Evolutionary conservation across 257 asterid genomes (phyloP), one percentile per base, ranked within the genome.

Genomic region (Linderniella brevidens): DNA sequence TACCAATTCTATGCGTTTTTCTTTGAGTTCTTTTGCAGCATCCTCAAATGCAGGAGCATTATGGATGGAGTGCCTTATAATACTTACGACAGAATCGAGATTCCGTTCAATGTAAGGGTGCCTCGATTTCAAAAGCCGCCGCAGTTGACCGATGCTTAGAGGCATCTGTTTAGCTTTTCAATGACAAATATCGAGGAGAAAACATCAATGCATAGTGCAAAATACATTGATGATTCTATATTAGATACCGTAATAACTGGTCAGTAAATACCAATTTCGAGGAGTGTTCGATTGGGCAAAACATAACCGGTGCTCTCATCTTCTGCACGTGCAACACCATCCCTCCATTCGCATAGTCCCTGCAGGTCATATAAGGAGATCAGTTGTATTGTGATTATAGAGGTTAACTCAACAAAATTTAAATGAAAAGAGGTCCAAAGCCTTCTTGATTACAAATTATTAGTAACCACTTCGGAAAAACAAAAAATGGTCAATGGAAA

Each of bases 281-380:
- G 59, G 51, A 90, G 99, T 40, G 75, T 73, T 68, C 79, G 75
- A 61, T 90, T 90, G 3, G 99, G 99, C 64, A 90, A 60, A 48
- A 90, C 58, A 71, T 73, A 90, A 50, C 99, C 99, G 46, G 99
- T 90, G 75, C 99, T 90, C 75, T 90, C 99, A 68, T 90, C 99
- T 64, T 90, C 99, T 42, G 94, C 74, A 43, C 99, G 99, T 56
- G 96, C 99, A 55, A 90, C 86, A 35, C 55, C 68, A 66, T 90
- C 99, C 64, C 99, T 75, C 99, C 96, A 90, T 62, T 72, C 94
- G 64, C 62, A 82, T 19, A 90, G 83, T 41, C 96, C 99, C 97
- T 86, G 47, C 29, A 67, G 44, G 29, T 35, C 63, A 63, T 41
- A 13, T 45, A 25, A 2, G 32, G 32, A 25, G 32, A 25, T 25